These are phyloP conservation scores for Kuraishia borneana DNA, from an alignment of 805 yeast species.

Conservation along the genomic window DNA sequence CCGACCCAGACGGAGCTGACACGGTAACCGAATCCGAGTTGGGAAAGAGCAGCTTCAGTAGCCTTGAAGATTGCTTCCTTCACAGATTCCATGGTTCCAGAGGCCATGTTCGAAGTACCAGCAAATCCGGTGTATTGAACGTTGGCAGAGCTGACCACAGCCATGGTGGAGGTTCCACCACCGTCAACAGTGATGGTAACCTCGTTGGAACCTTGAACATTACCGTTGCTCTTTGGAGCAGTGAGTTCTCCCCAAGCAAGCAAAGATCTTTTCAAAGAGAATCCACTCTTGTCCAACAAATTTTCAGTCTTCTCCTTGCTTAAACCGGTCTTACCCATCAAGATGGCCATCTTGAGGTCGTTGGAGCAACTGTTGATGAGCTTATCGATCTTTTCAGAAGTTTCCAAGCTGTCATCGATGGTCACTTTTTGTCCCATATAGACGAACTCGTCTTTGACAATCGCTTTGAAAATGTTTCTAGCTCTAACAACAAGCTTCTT, in stretches of 20 bases:
- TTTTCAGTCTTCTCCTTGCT: conserved; percentile 4
- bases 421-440: neutral
- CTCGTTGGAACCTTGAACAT: too few relatives aligned
- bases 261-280: too few relatives aligned
- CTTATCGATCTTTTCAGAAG: conserved; percentile 3
- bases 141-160: conserved; percentile 7
- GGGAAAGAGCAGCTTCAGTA: neutral
- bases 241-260: conserved; percentile 3
- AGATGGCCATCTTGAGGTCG: conserved; percentile 10
- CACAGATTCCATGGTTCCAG: neutral
- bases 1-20: conserved; percentile 11
- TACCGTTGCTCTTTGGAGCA: too few relatives aligned
- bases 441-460: conserved; percentile 7
- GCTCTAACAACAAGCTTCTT: conserved; percentile 10
- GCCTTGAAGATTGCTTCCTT: neutral
- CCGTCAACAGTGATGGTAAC: conserved; percentile 13
- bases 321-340: conserved; percentile 10
- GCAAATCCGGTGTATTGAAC: conserved; percentile 3
- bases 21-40: neutral
- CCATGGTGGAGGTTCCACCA: conserved; percentile 14
- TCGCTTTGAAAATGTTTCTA: conserved; percentile 7
- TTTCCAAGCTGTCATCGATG: neutral
- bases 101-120: conserved; percentile 7
- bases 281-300: conserved; percentile 5
- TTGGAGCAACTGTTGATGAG: conserved; percentile 6